A percentile compares a stretch with the other conserved stretches of the same genome.
phyloP scores from a whole-genome alignment of 805 yeast species.

The Gaillardinia entomophila region DNA sequence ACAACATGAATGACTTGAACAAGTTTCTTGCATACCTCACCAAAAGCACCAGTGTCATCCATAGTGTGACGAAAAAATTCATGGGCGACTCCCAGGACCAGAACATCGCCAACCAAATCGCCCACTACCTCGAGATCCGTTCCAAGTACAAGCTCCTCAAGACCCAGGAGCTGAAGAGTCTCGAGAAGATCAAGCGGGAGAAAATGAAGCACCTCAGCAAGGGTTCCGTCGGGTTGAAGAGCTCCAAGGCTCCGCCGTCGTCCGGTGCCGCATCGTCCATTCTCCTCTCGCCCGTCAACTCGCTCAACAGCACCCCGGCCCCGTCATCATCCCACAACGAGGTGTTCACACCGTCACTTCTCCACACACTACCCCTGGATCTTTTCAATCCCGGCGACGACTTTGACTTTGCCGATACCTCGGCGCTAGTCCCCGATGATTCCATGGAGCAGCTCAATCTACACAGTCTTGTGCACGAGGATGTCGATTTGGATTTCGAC shows the following conservation, averaged over 20 bases:
- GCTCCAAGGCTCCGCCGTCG: neutral
- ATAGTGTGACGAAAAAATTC: constrained; percentile 31
- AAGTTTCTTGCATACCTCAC: constrained; percentile 32
- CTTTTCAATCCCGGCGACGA: neutral
- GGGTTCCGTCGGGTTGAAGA: neutral
- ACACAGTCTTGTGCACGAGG: neutral
- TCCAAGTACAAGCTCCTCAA: constrained; percentile 9
- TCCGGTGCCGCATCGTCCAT: too few species aligned
- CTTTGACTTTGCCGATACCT: neutral
- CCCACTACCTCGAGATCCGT: constrained; percentile 14
- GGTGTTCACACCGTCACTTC: neutral
- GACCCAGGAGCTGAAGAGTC: constrained; percentile 1
- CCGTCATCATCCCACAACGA: neutral
- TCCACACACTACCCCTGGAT: neutral
- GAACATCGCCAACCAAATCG: constrained; percentile 8
- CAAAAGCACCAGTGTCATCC: constrained; percentile 31
- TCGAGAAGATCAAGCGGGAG: neutral
- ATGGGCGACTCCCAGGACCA: constrained; percentile 2
- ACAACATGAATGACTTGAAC: constrained; percentile 35
- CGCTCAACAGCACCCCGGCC: neutral
- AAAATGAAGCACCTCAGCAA: neutral
- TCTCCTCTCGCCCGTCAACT: neutral
- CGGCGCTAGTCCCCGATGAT: too few species aligned
- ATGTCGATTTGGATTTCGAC: neutral
- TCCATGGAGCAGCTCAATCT: neutral